Conservation (phyloP, 108 stramenopile genomes). For the Aureococcus anophagefferens region DNA sequence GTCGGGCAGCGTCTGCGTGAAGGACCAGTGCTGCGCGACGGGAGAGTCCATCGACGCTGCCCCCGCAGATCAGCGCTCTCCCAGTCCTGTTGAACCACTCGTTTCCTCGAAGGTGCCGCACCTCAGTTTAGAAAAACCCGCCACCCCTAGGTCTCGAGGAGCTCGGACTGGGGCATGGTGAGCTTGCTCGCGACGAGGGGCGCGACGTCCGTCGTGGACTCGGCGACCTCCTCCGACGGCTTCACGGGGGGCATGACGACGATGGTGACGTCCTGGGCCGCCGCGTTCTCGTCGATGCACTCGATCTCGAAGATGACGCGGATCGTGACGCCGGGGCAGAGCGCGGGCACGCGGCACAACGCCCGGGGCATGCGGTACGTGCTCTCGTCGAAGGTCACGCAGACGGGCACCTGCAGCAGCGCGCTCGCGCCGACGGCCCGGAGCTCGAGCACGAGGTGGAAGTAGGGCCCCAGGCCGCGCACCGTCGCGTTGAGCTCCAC, state of each 20-base stretch:
- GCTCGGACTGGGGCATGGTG: neutral
- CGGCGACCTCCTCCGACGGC: too few species aligned
- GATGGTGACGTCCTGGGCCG: neutral
- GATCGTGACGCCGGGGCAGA: conserved; percentile 1
- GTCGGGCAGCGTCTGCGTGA: too few species aligned
- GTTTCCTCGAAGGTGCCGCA: too few species aligned
- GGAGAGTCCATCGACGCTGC: too few species aligned
- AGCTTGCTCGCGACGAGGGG: neutral
- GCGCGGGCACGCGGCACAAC: neutral
- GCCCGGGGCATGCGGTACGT: neutral
- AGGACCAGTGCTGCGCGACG: too few species aligned
- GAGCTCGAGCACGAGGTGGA: conserved; percentile 30
- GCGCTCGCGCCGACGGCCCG: neutral
- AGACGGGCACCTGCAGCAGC: neutral
- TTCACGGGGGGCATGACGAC: neutral
- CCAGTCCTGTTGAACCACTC: too few species aligned
- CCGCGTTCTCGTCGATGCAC: neutral
- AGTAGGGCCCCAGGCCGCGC: conserved; percentile 27
- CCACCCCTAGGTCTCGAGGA: too few species aligned
- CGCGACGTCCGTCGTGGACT: neutral
- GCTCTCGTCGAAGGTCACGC: neutral
- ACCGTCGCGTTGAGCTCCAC: conserved; percentile 15
- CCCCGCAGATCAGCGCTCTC: too few species aligned
- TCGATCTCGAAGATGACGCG: neutral
- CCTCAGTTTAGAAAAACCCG: too few species aligned